Evolutionary conservation across 495 filamentous ascomycete genomes (phyloP).

Genomic region (Pyronema domesticum): DNA sequence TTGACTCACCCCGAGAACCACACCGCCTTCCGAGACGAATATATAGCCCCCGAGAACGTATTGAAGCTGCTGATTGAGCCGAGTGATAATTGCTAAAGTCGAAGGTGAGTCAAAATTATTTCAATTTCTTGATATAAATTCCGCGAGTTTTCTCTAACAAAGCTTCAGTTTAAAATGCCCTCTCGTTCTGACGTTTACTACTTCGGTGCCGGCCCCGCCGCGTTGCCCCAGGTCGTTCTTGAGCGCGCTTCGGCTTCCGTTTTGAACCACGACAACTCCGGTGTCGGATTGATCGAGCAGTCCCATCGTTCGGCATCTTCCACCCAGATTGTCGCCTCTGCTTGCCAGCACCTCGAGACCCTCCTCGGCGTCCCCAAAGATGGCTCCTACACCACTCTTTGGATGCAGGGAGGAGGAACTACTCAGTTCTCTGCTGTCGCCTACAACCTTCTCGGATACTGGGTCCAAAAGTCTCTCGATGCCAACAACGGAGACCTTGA

Average conservation of each 20-base stretch:
- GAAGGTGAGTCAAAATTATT: not conserved
- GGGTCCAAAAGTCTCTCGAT: slow-evolving; percentile 47
- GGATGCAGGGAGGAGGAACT: slow-evolving; percentile 39
- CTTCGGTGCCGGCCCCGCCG: slow-evolving; percentile 76
- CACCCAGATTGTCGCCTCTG: slow-evolving; percentile 33
- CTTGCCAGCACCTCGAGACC: slow-evolving; percentile 12
- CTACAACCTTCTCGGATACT: slow-evolving; percentile 44
- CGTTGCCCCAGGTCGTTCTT: slow-evolving; percentile 61
- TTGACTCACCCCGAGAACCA: not conserved
- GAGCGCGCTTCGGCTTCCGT: slow-evolving; percentile 55
- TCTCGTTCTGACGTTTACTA: slow-evolving; percentile 48
- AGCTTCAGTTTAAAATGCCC: slow-evolving; percentile 28
- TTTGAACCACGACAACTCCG: slow-evolving; percentile 64
- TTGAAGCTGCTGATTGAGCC: too few species aligned
- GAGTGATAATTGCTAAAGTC: too few species aligned
- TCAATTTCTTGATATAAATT: not conserved
- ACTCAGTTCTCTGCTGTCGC: slow-evolving; percentile 26
- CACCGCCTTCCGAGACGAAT: not conserved
- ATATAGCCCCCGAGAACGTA: too few species aligned
- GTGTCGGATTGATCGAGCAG: slow-evolving; percentile 68
- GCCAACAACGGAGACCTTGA: slow-evolving; percentile 31
- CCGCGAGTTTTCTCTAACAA: not conserved
- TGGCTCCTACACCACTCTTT: slow-evolving; percentile 12
- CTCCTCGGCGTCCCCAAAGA: slow-evolving; percentile 24
- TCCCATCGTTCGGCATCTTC: slow-evolving; percentile 74